These are phyloP conservation scores for Trichoderma sp. DNA, from an alignment of 2,329 filamentous ascomycete species.

Conservation along the genomic window DNA sequence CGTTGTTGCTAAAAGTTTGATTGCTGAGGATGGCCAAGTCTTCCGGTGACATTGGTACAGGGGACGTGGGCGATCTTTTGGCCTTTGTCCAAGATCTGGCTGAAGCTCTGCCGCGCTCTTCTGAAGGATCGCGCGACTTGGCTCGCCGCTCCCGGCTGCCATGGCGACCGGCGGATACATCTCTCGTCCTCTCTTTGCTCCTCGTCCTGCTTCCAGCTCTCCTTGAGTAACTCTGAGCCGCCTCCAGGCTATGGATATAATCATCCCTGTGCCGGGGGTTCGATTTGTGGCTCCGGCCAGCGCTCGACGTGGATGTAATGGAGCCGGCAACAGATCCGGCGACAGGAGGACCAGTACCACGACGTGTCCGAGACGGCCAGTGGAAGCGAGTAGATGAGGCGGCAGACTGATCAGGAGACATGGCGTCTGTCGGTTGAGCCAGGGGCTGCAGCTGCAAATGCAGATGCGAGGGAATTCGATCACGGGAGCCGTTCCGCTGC, in stretches of 20 bases:
- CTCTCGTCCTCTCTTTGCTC: constrained; percentile 47
- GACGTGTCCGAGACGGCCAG: constrained; percentile 51
- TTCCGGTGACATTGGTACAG: constrained; percentile 90
- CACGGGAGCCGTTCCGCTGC: constrained; percentile 68
- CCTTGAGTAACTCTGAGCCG: constrained; percentile 63
- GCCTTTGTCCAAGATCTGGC: constrained; percentile 67
- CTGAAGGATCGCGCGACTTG: constrained; percentile 60
- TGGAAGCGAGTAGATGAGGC: constrained; percentile 54
- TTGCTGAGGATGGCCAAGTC: constrained; percentile 66
- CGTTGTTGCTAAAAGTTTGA: constrained; percentile 30
- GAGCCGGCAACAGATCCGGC: constrained; percentile 58
- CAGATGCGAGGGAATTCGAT: constrained; percentile 71
- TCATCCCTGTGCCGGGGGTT: constrained; percentile 68
- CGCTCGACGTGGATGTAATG: constrained; percentile 55
- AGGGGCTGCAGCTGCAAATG: constrained; percentile 62
- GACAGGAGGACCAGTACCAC: constrained; percentile 52
- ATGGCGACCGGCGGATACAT: constrained; percentile 46
- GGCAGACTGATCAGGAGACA: constrained; percentile 56
- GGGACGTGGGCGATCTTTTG: constrained; percentile 88
- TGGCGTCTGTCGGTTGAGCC: constrained; percentile 51
- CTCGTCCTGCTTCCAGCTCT: constrained; percentile 55
- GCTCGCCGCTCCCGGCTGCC: constrained; percentile 50
- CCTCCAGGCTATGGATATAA: constrained; percentile 82
- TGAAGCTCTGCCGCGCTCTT: constrained; percentile 66
- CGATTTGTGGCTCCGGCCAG: constrained; percentile 49